Evolutionary conservation across 2,329 filamentous ascomycete genomes (phyloP).

Genomic region (Exutisphaerella laricina): DNA sequence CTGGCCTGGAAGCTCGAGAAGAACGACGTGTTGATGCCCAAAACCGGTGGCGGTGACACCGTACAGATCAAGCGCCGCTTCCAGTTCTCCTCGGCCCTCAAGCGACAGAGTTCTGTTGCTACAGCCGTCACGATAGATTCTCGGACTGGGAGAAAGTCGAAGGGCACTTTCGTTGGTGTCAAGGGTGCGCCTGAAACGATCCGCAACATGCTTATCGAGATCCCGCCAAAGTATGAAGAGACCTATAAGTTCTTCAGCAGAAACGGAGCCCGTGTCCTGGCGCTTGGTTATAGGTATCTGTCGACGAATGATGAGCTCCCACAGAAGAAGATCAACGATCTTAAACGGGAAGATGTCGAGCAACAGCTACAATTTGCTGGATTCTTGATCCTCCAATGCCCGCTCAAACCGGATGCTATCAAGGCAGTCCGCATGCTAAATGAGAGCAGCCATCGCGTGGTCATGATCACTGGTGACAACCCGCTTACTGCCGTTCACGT

Average conservation of each 20-base stretch:
- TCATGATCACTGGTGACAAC: constrained; percentile 99
- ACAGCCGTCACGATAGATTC: constrained; percentile 68
- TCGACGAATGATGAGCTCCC: constrained; percentile 75
- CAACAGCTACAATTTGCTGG: constrained; percentile 80
- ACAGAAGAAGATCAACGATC: constrained; percentile 79
- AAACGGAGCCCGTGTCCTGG: constrained; percentile 88
- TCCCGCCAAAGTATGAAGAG: constrained; percentile 88
- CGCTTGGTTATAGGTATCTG: constrained; percentile 89
- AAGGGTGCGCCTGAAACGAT: constrained; percentile 98
- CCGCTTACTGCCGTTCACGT: constrained; percentile 95
- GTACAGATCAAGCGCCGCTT: constrained; percentile 96
- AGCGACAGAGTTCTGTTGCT: constrained; percentile 91
- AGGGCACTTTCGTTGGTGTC: constrained; percentile 86
- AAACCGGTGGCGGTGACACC: constrained; percentile 57
- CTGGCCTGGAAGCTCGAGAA: constrained; percentile 90
- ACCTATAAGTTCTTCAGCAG: constrained; percentile 98
- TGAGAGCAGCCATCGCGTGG: constrained; percentile 94
- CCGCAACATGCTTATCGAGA: constrained; percentile 77
- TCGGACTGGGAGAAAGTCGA: constrained; percentile 67
- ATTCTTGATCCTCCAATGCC: constrained; percentile 91
- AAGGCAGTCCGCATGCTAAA: constrained; percentile 94
- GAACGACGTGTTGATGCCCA: constrained; percentile 76
- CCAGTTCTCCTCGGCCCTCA: constrained; percentile 94
- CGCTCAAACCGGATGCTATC: constrained; percentile 92
- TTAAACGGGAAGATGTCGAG: constrained; percentile 91